phyloP scores from a whole-genome alignment of 352 stramenopile species.

The Pythium dissimile region DNA sequence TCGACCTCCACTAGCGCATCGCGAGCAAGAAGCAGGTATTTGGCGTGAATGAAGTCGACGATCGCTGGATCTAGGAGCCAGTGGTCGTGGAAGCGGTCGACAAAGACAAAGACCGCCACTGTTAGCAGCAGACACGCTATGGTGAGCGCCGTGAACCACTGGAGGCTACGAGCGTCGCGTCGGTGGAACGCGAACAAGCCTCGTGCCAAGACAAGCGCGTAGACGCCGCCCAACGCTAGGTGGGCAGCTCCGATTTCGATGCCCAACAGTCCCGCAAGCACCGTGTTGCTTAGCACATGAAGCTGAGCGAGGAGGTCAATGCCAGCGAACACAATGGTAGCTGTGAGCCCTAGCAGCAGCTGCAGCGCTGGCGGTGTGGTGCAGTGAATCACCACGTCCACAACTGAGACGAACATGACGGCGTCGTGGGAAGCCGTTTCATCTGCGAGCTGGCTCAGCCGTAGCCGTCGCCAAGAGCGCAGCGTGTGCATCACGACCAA shows the following conservation, averaged over 20 bases:
- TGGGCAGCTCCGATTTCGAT: conserved; percentile 11
- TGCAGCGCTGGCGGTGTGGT: conserved; percentile 9
- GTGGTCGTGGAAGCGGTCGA: conserved; percentile 12
- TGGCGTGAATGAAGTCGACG: conserved; percentile 15
- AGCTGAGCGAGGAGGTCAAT: conserved; percentile 19
- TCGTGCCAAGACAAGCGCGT: conserved; percentile 1
- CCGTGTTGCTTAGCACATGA: conserved; percentile 19
- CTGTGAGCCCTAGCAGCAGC: conserved; percentile 1
- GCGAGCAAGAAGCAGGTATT: conserved; percentile 17
- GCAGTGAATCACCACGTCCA: conserved; percentile 13
- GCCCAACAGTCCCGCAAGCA: conserved; percentile 12
- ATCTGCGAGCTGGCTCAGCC: conserved; percentile 14
- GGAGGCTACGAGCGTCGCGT: conserved; percentile 2
- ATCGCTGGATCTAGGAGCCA: conserved; percentile 19
- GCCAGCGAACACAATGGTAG: conserved; percentile 1
- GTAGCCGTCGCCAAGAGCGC: conserved; percentile 21
- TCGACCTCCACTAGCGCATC: conserved; percentile 25
- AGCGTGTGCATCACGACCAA: conserved; percentile 23
- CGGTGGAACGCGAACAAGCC: conserved; percentile 1
- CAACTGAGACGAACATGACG: not conserved
- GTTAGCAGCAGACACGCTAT: conserved; percentile 2
- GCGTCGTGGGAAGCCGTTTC: not conserved
- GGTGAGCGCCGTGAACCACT: conserved; percentile 9
- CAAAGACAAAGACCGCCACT: conserved; percentile 3
- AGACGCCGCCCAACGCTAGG: not conserved